Conservation (phyloP, 2,329 filamentous ascomycete species). For the Clarireedia homoeocarpa region DNA sequence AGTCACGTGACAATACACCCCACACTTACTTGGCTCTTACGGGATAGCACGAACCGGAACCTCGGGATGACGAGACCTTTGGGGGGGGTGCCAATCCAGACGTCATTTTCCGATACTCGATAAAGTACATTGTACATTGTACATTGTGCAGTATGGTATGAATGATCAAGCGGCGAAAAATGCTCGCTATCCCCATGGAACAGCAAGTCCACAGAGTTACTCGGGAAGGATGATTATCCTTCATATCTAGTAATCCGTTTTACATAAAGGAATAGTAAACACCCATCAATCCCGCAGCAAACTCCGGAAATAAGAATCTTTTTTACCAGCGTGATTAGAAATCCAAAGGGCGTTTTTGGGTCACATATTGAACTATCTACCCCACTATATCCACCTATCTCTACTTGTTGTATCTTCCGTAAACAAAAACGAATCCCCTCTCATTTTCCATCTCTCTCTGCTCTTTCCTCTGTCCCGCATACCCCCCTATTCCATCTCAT, state of each 20-base stretch:
- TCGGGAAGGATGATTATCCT: background rate
- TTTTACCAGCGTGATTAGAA: background rate
- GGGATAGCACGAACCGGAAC: too few relatives aligned
- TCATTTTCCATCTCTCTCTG: background rate
- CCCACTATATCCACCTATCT: background rate
- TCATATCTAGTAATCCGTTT: background rate
- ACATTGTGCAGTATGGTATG: too few relatives aligned
- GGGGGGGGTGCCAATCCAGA: too few relatives aligned
- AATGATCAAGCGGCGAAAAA: too few relatives aligned
- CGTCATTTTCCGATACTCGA: too few relatives aligned
- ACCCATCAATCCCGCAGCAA: background rate
- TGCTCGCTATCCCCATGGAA: background rate
- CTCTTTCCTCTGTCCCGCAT: background rate
- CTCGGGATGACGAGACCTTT: too few relatives aligned
- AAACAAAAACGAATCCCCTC: background rate
- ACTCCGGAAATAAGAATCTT: background rate
- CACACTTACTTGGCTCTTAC: too few relatives aligned
- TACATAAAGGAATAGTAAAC: background rate
- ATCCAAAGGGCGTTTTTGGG: background rate
- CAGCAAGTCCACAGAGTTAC: background rate
- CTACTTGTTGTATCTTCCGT: background rate
- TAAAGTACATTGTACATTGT: too few relatives aligned
- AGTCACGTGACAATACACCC: background rate
- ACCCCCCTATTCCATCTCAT: background rate
- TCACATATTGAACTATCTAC: background rate